Evolutionary conservation across 1,284 basidiomycete genomes (phyloP), one percentile per base, ranked within the genome.

Genomic region (Marasmius tenuissimus): DNA sequence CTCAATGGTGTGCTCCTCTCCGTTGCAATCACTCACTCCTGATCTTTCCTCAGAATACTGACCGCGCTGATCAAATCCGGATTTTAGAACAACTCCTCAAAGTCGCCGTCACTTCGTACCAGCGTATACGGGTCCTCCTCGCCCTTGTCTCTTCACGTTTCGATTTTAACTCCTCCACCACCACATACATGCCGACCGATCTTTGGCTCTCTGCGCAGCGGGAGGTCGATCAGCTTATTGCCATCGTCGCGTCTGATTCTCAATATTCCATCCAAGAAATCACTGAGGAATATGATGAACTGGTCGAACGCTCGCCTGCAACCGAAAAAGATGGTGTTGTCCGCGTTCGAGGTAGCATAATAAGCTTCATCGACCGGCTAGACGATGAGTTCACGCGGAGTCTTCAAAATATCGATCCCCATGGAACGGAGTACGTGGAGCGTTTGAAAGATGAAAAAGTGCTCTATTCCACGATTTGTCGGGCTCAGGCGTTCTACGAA

Each of bases 351-450:
- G 96, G 96, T 50, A 96, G 92, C 72, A 87, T 98, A 72, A 95
- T 97, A 76, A 94, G 92, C 72, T 94, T 98, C 70, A 85, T 99
- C 56, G 97, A 99, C 76, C 90, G 97, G 62, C 80, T 99, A 58
- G 97, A 99, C 75, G 97, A 99, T 71, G 97, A 99, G 78, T 99
- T 99, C 77, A 98, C 95, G 57, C 94, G 94, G 76, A 97, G 94
- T 71, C 79, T 99, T 58, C 97, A 99, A 84, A 95, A 98, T 75
- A 96, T 98, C 68, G 97, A 99, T 73, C 97, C 97, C 14, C 97
- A 99, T 75, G 95, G 97, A 4, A 94, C 94, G 56, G 97, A 99
- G 76, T 99, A 99, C 74, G 93, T 99, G 59, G 97, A 98, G 72
- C 86, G 96, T 58, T 80, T 98, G 61, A 93, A 95, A 78, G 96